Evolutionary conservation across 257 asterid species (phyloP), one percentile per base, ranked within the genome.

Genomic region (Linderniella brevidens): DNA sequence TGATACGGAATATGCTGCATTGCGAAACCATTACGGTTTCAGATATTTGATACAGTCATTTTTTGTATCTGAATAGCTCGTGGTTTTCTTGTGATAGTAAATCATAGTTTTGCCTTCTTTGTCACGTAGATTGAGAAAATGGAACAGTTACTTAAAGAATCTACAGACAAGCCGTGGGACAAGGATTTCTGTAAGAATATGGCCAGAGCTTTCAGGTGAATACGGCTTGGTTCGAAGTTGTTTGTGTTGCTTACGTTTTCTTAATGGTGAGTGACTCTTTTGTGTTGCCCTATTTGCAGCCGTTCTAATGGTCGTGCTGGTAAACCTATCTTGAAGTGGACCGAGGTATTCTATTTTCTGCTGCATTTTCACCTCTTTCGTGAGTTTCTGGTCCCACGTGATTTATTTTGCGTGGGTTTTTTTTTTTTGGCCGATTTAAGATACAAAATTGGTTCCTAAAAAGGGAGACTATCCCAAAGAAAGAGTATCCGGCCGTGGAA

Each of bases 281-380:
- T 54, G 38, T 17, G 1, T 51, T 25, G 1, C 46, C 51, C 64
- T 62, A 12, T 11, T 48, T 59, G 63, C 69, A 82, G 94, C 57
- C 62, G 58, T 20, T 86, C 92, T 32, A 77, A 64, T 56, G 76
- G 64, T 52, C 92, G 94, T 56, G 76, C 73, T 5, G 95, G 93
- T 61, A 79, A 82, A 55, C 81, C 86, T 11, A 14, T 49, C 42
- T 57, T 75, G 59, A 82, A 82, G 78, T 82, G 93, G 93, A 73
- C 63, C 0, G 93, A 86, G 92, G 97, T 86, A 51, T 46, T 43
- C 47, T 50, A 13, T 46, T 50, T 14, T 41, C n/a, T 40, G 42
- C 44, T 68, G 64, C 37, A 29, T 50, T 32, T n/a, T 53, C 19
- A 10, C 40, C 52, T 25, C 20, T 61, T 50, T 19, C 52, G 45